Conservation (phyloP, 768 basidiomycete species). For the Clitopilus hobsonii region DNA sequence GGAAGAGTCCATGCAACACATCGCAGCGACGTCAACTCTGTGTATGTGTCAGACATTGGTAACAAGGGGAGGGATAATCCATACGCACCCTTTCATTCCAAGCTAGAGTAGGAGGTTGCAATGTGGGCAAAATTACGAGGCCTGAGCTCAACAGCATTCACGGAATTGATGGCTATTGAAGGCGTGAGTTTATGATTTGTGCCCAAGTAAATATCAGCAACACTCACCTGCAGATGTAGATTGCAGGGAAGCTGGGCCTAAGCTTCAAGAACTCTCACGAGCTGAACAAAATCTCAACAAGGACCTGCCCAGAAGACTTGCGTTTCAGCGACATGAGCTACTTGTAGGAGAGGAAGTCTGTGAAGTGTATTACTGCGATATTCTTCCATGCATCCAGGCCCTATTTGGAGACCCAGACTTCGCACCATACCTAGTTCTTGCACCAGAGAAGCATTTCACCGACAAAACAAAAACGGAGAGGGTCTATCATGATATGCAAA, state of each 20-base stretch:
- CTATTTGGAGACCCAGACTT: constrained; percentile 30
- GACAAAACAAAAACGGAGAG: constrained; percentile 18
- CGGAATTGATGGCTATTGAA: constrained; percentile 32
- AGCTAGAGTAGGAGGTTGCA: constrained; percentile 34
- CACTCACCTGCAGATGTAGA: constrained; percentile 13
- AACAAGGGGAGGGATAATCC: constrained; percentile 3
- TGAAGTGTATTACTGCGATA: constrained; percentile 28
- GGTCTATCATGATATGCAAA: constrained; percentile 40
- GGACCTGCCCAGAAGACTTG: constrained; percentile 16
- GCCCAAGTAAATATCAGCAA: neutral
- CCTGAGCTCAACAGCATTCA: constrained; percentile 29
- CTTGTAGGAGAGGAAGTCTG: constrained; percentile 20
- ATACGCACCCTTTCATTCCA: constrained; percentile 26
- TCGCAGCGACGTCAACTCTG: neutral
- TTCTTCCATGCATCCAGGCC: constrained; percentile 29
- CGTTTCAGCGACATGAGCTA: constrained; percentile 21
- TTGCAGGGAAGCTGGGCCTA: constrained; percentile 20
- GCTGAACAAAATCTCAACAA: constrained; percentile 23
- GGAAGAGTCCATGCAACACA: constrained; percentile 3
- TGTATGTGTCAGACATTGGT: constrained; percentile 1
- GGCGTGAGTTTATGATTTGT: constrained; percentile 22
- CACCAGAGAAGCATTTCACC: constrained; percentile 31
- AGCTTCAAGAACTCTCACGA: constrained; percentile 18
- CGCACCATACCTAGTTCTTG: constrained; percentile 20
- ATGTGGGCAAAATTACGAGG: constrained; percentile 35